phyloP scores from a whole-genome alignment of 2,329 filamentous ascomycete species.

The Parastagonospora avenae region DNA sequence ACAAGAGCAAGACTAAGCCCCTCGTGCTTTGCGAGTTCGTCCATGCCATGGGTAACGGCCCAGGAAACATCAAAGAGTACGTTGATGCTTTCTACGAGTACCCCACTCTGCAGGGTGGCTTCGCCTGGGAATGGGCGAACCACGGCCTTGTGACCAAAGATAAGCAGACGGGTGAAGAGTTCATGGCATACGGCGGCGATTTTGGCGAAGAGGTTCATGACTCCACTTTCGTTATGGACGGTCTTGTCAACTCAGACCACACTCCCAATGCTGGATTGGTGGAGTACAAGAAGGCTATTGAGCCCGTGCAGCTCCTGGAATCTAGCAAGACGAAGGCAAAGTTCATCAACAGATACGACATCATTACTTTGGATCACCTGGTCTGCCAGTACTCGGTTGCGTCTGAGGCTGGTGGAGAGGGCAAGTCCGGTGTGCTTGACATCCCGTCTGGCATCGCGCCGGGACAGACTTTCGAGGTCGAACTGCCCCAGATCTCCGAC shows the following conservation, averaged over 20 bases:
- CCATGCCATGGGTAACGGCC: slow-evolving; percentile 76
- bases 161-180: slow-evolving; percentile 44
- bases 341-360: slow-evolving; percentile 45
- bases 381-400: slow-evolving; percentile 20
- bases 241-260: slow-evolving; percentile 50
- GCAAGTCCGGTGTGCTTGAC: slow-evolving; percentile 20
- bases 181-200: slow-evolving; percentile 52
- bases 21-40: slow-evolving; percentile 62
- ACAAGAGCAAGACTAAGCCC: slow-evolving; percentile 55
- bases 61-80: slow-evolving; percentile 72
- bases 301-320: slow-evolving; percentile 47
- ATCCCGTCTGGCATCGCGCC: slow-evolving; percentile 32
- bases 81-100: slow-evolving; percentile 66
- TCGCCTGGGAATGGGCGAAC: slow-evolving; percentile 55
- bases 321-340: slow-evolving; percentile 24
- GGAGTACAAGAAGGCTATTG: slow-evolving; percentile 53
- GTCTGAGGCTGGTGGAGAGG: slow-evolving; percentile 6
- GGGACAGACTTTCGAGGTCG: slow-evolving; percentile 32
- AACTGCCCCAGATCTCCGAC: slow-evolving; percentile 23
- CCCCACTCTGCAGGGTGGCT: slow-evolving; percentile 67
- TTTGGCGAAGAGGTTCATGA: slow-evolving; percentile 51
- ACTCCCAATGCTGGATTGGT: slow-evolving; percentile 47
- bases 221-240: slow-evolving; percentile 53
- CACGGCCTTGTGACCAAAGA: slow-evolving; percentile 51
- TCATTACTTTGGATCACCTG: slow-evolving; percentile 46